These are phyloP conservation scores for Colletotrichum sp. DNA, from an alignment of 2,329 filamentous ascomycete species.

Conservation along the genomic window DNA sequence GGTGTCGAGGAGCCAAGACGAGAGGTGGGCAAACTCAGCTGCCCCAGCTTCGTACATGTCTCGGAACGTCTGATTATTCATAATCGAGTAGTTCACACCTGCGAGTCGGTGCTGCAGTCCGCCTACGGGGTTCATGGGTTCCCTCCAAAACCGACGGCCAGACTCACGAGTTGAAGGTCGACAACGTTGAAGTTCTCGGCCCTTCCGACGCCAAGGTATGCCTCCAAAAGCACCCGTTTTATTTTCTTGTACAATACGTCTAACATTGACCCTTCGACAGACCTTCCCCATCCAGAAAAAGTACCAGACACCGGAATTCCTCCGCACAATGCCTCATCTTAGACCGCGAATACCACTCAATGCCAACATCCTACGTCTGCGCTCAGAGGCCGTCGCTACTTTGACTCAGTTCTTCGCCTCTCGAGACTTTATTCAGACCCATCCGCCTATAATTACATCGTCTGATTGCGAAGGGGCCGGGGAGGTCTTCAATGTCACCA, in stretches of 20 bases:
- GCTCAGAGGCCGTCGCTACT: conserved; percentile 78
- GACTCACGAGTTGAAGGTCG: conserved; percentile 80
- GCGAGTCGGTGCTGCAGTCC: conserved; percentile 80
- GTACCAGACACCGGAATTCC: conserved; percentile 87
- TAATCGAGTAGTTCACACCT: conserved; percentile 57
- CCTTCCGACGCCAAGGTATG: conserved; percentile 79
- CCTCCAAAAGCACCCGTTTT: conserved; percentile 22
- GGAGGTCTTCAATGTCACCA: conserved; percentile 81
- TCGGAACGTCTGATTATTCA: conserved; percentile 31
- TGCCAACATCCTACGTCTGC: conserved; percentile 77
- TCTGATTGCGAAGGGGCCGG: conserved; percentile 97
- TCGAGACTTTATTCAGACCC: conserved; percentile 78
- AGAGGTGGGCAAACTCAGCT: conserved; percentile 62
- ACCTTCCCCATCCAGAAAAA: conserved; percentile 96
- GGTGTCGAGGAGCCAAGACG: conserved; percentile 69
- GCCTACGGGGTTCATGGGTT: conserved; percentile 78
- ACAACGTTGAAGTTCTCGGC: conserved; percentile 72
- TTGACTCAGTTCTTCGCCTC: conserved; percentile 77
- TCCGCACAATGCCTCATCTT: conserved; percentile 87
- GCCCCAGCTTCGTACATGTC: conserved; percentile 22
- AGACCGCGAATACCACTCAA: conserved; percentile 82
- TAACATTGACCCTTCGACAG: conserved; percentile 45
- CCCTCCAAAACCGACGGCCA: conserved; percentile 72
- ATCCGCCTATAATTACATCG: conserved; percentile 93
- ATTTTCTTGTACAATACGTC: neutral